Percentiles rank a stretch among this genome's conserved stretches.
Evolutionary conservation across 129 eudicot species (phyloP).

Genomic region (Lactuca sativa): DNA sequence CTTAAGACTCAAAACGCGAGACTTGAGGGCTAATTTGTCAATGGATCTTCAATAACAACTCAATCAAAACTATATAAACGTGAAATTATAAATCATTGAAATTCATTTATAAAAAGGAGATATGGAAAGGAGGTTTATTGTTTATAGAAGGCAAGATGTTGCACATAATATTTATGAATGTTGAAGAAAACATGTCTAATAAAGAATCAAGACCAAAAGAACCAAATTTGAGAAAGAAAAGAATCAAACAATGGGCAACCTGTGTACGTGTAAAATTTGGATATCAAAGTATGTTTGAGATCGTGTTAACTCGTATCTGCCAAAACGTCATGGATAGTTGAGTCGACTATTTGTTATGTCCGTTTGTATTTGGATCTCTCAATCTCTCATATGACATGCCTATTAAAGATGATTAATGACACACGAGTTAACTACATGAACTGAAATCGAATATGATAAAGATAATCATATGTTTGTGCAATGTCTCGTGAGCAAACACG

Average conservation of each 20-base stretch:
- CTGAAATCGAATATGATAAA: too few species aligned
- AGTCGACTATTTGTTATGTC: background rate
- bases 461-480: too few species aligned
- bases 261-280: background rate
- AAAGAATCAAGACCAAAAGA: background rate
- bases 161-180: background rate
- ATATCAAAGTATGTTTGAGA: background rate
- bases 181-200: background rate
- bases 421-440: background rate
- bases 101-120: background rate
- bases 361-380: too few species aligned
- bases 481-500: background rate
- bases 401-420: background rate
- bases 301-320: background rate
- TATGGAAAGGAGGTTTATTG: background rate
- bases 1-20: slow-evolving; percentile 9
- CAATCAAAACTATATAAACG: background rate
- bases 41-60: background rate
- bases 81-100: background rate
- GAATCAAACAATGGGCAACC: too few species aligned
- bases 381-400: background rate
- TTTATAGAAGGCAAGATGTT: background rate
- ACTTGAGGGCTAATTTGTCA: slow-evolving; percentile 11
- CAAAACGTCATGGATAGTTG: too few species aligned
- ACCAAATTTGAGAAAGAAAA: background rate